Conservation (phyloP, 2,329 filamentous ascomycete species). For the Aspergillus sp. region DNA sequence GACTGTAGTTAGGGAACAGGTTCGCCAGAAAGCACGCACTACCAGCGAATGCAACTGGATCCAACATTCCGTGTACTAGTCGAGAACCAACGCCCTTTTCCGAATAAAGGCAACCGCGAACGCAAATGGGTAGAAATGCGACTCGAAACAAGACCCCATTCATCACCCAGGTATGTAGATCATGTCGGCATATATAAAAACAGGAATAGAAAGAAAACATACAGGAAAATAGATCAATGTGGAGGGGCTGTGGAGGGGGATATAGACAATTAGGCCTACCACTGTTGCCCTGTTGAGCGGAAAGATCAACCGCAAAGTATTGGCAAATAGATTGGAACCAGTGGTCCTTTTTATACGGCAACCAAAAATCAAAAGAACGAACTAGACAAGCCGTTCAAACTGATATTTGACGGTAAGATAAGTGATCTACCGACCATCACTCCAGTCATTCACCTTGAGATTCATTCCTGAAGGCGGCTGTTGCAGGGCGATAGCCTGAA, state of each 20-base stretch:
- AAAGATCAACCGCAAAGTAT: too few species aligned
- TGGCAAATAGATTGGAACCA: too few species aligned
- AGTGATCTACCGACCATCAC: not conserved
- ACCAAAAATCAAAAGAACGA: too few species aligned
- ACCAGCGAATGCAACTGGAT: too few species aligned
- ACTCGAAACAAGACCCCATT: not conserved
- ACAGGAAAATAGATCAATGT: constrained; percentile 3
- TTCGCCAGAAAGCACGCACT: too few species aligned
- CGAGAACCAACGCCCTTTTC: constrained; percentile 8
- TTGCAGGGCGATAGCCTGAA: constrained; percentile 30
- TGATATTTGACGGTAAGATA: too few species aligned
- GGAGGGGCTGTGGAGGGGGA: constrained; percentile 2
- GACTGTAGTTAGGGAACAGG: not conserved
- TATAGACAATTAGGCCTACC: not conserved
- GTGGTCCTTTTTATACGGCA: too few species aligned
- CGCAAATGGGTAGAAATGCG: not conserved
- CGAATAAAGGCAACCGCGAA: constrained; percentile 1
- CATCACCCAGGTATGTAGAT: constrained; percentile 14
- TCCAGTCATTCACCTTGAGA: not conserved
- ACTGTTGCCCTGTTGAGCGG: too few species aligned
- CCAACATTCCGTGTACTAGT: not conserved
- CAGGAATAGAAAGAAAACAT: constrained; percentile 9
- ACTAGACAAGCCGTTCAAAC: not conserved
- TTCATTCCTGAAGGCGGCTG: constrained; percentile 28
- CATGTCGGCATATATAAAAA: constrained; percentile 18